phyloP scores from a whole-genome alignment of 164 flowering plant genomes.

The Paratinospora sagittata region DNA sequence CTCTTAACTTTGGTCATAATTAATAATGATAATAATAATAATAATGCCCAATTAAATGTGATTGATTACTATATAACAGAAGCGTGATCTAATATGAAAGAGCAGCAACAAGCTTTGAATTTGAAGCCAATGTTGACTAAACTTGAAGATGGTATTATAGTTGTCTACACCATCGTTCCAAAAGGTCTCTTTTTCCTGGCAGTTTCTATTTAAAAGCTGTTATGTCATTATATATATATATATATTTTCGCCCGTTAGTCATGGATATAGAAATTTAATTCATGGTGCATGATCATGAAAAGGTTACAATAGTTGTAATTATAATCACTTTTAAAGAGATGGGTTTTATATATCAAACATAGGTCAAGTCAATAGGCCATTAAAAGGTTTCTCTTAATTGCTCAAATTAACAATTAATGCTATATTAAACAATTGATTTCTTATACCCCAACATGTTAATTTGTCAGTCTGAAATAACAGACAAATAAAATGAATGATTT shows the following conservation, averaged over 20 bases:
- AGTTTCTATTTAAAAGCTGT: background rate
- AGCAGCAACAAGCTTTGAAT: constrained; percentile 8
- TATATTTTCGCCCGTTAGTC: no score
- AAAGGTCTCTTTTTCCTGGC: background rate
- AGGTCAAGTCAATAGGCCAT: background rate
- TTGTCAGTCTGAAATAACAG: no score
- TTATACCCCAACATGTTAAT: no score
- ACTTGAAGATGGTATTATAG: background rate
- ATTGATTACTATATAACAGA: background rate
- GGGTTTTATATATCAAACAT: background rate
- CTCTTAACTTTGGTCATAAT: background rate
- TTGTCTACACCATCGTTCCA: background rate
- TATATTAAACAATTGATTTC: no score
- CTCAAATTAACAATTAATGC: no score
- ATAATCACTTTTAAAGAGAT: background rate
- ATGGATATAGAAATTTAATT: no score
- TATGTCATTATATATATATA: no score
- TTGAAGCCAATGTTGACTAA: background rate
- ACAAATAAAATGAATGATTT: no score
- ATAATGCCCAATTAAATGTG: background rate
- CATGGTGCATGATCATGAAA: background rate
- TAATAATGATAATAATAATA: no score
- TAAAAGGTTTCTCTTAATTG: background rate
- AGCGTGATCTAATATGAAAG: background rate
- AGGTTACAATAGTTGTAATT: background rate